A percentile compares a stretch with the other conserved stretches of the same genome.
Evolutionary conservation across 2,329 filamentous ascomycete species (phyloP).

Genomic region (Stemphylium lycopersici): DNA sequence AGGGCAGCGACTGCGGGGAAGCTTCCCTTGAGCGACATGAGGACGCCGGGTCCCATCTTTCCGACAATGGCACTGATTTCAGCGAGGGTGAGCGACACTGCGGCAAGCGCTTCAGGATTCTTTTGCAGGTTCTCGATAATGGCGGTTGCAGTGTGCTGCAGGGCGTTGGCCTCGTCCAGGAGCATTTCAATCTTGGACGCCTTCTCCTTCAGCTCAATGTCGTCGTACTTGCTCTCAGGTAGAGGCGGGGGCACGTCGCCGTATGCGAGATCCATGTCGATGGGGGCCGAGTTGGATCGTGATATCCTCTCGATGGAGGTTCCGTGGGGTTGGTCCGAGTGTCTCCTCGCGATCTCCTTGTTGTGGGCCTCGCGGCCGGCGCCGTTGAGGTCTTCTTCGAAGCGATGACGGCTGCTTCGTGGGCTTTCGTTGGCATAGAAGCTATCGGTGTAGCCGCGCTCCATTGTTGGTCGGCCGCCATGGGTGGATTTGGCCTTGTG

Average conservation of each 20-base stretch:
- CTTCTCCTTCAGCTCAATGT: conserved; percentile 68
- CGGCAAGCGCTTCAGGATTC: conserved; percentile 90
- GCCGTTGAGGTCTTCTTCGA: conserved; percentile 42
- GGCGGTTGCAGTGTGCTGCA: conserved; percentile 80
- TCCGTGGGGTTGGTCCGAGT: conserved; percentile 48
- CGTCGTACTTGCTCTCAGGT: conserved; percentile 55
- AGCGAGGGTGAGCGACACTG: conserved; percentile 88
- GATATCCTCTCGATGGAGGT: conserved; percentile 19
- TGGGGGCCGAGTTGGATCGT: conserved; percentile 52
- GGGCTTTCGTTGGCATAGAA: conserved; percentile 51
- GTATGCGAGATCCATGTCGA: conserved; percentile 93
- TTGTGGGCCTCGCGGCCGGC: conserved; percentile 38
- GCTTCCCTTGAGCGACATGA: conserved; percentile 75
- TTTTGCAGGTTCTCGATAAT: conserved; percentile 82
- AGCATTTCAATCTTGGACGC: conserved; percentile 77
- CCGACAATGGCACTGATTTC: conserved; percentile 83
- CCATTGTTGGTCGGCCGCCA: conserved; percentile 42
- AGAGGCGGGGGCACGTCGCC: conserved; percentile 79
- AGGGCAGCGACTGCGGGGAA: conserved; percentile 88
- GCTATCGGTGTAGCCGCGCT: conserved; percentile 55
- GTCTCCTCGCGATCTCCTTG: conserved; percentile 51
- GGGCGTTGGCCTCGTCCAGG: conserved; percentile 84
- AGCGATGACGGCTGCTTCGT: conserved; percentile 32
- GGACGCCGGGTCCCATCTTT: conserved; percentile 83
- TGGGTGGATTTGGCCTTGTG: conserved; percentile 27